phyloP scores from a whole-genome alignment of 2,329 filamentous ascomycete species.

The Diaporthe sp. region DNA sequence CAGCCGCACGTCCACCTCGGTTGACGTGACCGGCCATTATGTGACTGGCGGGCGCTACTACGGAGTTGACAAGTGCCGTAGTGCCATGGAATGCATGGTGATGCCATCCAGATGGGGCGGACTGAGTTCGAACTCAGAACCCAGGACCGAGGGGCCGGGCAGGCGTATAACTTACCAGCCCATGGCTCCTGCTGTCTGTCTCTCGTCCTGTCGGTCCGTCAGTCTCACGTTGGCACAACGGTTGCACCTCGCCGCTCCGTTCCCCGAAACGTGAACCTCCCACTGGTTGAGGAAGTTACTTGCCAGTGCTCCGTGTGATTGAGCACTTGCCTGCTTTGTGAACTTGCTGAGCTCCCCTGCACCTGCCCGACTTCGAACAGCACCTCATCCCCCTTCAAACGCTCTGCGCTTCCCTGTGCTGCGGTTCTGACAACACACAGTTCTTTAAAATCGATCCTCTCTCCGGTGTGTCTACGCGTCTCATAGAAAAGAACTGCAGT shows the following conservation, averaged over 20 bases:
- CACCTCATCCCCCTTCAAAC: neutral
- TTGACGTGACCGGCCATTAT: neutral
- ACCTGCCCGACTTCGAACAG: constrained; percentile 4
- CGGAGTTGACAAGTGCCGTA: neutral
- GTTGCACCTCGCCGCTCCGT: constrained; percentile 26
- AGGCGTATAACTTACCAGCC: constrained; percentile 12
- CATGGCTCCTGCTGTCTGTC: neutral
- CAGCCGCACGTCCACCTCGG: constrained; percentile 28
- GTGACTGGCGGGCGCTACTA: constrained; percentile 21
- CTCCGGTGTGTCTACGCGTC: constrained; percentile 2
- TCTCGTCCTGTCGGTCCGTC: neutral
- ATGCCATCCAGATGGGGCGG: constrained; percentile 16
- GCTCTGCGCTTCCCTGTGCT: neutral
- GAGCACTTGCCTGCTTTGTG: constrained; percentile 24
- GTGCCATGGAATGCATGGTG: constrained; percentile 17
- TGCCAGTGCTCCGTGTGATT: neutral
- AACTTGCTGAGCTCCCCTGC: constrained; percentile 2
- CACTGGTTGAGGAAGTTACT: constrained; percentile 27
- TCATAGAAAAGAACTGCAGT: neutral
- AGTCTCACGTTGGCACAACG: constrained; percentile 12
- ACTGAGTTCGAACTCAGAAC: neutral
- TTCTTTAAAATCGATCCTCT: constrained; percentile 2
- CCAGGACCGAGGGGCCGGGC: neutral
- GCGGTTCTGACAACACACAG: constrained; percentile 33
- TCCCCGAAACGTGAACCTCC: constrained; percentile 22